A percentile compares a stretch with the other conserved stretches of the same genome.
Conservation (phyloP, 2,329 filamentous ascomycete genomes). For the Bipolaris sorokiniana region DNA sequence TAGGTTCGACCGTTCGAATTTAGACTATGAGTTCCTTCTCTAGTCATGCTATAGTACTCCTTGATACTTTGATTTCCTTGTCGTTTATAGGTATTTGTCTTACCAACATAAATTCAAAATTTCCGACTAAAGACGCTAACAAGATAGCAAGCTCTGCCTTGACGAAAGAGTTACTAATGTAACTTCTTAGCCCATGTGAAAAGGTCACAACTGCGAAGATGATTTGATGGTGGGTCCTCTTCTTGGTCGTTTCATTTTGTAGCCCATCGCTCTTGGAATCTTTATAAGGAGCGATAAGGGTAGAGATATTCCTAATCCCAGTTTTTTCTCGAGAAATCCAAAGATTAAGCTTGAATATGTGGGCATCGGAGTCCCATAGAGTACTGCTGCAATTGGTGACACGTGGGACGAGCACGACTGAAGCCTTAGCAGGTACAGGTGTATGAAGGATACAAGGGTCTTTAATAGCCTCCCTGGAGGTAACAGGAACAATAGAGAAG, state of each 20-base stretch:
- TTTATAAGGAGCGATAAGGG: not conserved
- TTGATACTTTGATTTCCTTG: not conserved
- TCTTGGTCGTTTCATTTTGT: not conserved
- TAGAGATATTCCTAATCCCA: not conserved
- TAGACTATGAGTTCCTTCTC: not conserved
- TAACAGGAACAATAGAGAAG: not conserved
- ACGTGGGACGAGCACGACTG: not conserved
- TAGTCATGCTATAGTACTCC: not conserved
- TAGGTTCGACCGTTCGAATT: not conserved
- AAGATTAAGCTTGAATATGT: not conserved
- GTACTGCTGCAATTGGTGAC: not conserved
- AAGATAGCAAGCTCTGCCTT: not conserved
- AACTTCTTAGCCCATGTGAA: not conserved
- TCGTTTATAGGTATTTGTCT: not conserved
- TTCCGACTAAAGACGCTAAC: not conserved
- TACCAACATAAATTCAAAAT: not conserved
- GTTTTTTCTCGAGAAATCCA: not conserved
- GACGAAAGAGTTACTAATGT: not conserved
- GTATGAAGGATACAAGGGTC: not conserved
- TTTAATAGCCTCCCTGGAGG: not conserved
- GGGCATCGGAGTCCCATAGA: not conserved
- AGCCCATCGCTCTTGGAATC: not conserved
- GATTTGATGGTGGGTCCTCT: not conserved
- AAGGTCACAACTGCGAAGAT: not conserved
- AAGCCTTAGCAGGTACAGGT: not conserved